These are phyloP conservation scores for Harringtonia aguacate DNA, from an alignment of 2,329 filamentous ascomycete species.

Conservation along the genomic window DNA sequence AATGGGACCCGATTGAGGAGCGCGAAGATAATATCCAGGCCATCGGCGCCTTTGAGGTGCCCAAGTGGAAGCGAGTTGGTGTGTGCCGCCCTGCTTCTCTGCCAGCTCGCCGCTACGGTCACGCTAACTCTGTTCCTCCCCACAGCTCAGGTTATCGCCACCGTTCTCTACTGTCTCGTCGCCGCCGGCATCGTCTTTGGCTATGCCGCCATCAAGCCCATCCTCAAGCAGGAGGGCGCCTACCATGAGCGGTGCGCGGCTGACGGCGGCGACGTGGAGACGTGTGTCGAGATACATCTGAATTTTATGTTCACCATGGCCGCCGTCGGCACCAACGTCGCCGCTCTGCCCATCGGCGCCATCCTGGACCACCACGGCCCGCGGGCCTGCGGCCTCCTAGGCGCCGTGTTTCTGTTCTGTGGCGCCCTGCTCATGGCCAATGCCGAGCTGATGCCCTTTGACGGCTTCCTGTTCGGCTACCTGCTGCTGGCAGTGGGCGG, in stretches of 20 bases:
- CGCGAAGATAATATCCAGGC: slow-evolving; percentile 32
- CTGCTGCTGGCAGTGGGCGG: slow-evolving; percentile 68
- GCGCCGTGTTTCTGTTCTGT: slow-evolving; percentile 53
- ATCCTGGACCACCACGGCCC: slow-evolving; percentile 78
- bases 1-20: slow-evolving; percentile 33
- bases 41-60: slow-evolving; percentile 42
- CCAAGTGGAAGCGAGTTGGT: slow-evolving; percentile 42
- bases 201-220: slow-evolving; percentile 74
- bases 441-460: slow-evolving; percentile 53
- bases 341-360: slow-evolving; percentile 73
- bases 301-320: slow-evolving; percentile 92
- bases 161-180: slow-evolving; percentile 34
- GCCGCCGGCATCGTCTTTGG: slow-evolving; percentile 75
- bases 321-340: slow-evolving; percentile 79
- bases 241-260: slow-evolving; percentile 52
- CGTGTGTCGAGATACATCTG: slow-evolving; percentile 50
- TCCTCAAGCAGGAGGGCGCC: slow-evolving; percentile 62
- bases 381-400: slow-evolving; percentile 61
- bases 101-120: too few relatives aligned
- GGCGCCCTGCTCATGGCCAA: slow-evolving; percentile 68
- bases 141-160: slow-evolving; percentile 25
- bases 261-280: slow-evolving; percentile 20
- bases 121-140: too few relatives aligned
- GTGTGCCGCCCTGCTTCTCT: neutral
- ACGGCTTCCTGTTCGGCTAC: slow-evolving; percentile 66